Percentiles rank a stretch among this genome's conserved stretches.
Evolutionary conservation across 306 rosid genomes (phyloP).

Genomic region (Morella rubra): DNA sequence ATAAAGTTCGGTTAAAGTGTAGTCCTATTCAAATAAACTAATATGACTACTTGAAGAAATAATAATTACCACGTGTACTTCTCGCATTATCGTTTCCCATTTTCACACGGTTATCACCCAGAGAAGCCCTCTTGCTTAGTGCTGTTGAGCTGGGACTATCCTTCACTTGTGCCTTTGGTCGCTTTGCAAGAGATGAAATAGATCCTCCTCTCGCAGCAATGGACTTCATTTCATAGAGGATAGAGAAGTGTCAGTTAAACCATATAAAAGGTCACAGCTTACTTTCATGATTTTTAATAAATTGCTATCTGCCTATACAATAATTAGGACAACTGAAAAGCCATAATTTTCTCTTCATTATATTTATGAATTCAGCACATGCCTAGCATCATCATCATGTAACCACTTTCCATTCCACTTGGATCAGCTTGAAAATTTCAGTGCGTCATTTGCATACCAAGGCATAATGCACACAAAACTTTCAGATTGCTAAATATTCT

Average conservation of each 20-base stretch:
- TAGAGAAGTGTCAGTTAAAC: slow-evolving; percentile 21
- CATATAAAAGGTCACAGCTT: slow-evolving; percentile 9
- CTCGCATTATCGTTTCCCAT: slow-evolving; percentile 49
- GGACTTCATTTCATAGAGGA: slow-evolving; percentile 42
- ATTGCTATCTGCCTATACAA: slow-evolving; percentile 8
- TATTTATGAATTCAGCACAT: not conserved
- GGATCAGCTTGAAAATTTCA: not conserved
- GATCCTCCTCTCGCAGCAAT: slow-evolving; percentile 43
- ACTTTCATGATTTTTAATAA: slow-evolving; percentile 5
- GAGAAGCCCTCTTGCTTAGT: slow-evolving; percentile 65
- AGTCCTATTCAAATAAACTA: slow-evolving; percentile 5
- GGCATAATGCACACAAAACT: not conserved
- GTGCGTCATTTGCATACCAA: not conserved
- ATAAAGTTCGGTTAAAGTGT: slow-evolving; percentile 15
- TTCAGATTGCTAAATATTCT: not conserved
- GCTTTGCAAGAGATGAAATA: slow-evolving; percentile 46
- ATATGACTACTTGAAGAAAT: slow-evolving; percentile 23
- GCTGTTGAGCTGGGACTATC: slow-evolving; percentile 51
- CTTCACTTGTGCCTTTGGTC: slow-evolving; percentile 49
- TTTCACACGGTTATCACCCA: slow-evolving; percentile 44
- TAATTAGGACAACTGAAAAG: slow-evolving; percentile 9
- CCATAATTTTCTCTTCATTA: not conserved
- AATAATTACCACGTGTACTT: slow-evolving; percentile 52
- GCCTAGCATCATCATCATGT: not conserved
- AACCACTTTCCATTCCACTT: not conserved